phyloP scores from a whole-genome alignment of 2,329 filamentous ascomycete species.

The Aspergillus phoenicis region DNA sequence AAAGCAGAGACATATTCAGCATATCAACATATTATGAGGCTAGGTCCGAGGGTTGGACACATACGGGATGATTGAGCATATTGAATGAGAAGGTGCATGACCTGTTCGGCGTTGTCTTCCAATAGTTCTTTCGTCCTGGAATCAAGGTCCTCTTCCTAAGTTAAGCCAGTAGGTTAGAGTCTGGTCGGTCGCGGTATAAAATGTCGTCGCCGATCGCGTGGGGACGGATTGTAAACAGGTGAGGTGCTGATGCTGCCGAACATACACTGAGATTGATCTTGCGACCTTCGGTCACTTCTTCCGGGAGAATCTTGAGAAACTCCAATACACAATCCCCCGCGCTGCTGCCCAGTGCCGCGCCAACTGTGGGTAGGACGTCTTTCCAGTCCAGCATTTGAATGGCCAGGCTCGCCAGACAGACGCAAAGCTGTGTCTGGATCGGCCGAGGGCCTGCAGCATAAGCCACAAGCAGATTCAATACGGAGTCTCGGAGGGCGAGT shows the following conservation, averaged over 20 bases:
- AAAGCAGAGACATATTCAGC: constrained; percentile 23
- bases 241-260: constrained; percentile 55
- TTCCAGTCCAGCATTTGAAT: constrained; percentile 97
- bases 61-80: constrained; percentile 90
- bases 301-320: constrained; percentile 93
- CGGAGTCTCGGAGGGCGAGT: constrained; percentile 76
- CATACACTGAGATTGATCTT: constrained; percentile 99
- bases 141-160: constrained; percentile 90
- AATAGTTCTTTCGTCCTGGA: constrained; percentile 85
- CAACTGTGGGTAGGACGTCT: constrained; percentile 81
- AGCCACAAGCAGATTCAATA: constrained; percentile 76
- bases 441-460: constrained; percentile 81
- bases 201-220: constrained; percentile 35
- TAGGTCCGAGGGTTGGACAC: constrained; percentile 10
- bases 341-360: constrained; percentile 70
- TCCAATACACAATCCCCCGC: constrained; percentile 86
- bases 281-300: constrained; percentile 98
- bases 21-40: constrained; percentile 7
- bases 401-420: constrained; percentile 89
- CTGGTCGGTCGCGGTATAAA: constrained; percentile 23
- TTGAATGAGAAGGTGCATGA: constrained; percentile 82
- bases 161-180: constrained; percentile 54
- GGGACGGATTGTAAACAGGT: constrained; percentile 47
- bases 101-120: constrained; percentile 85
- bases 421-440: constrained; percentile 87